Conservation (phyloP, 805 yeast species). For the Starmera dryadoides region DNA sequence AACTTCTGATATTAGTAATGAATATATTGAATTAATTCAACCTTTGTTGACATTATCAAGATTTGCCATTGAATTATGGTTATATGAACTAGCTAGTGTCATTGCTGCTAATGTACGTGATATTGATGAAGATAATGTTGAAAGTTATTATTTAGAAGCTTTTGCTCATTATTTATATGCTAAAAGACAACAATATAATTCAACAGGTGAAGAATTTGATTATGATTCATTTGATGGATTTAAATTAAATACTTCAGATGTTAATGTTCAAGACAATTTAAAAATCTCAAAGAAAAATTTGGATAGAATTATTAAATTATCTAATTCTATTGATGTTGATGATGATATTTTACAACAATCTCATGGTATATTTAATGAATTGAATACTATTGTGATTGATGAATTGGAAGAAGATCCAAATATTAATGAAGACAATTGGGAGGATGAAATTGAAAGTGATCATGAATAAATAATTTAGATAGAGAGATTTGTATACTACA, state of each 20-base stretch:
- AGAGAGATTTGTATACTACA: too few relatives aligned
- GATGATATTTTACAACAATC: slow-evolving; percentile 54
- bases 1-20: slow-evolving; percentile 32
- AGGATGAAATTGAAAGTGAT: slow-evolving; percentile 39
- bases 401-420: slow-evolving; percentile 42
- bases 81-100: slow-evolving; percentile 58
- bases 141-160: slow-evolving; percentile 77
- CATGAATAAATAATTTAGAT: slow-evolving; percentile 15
- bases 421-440: slow-evolving; percentile 38
- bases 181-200: slow-evolving; percentile 23
- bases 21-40: slow-evolving; percentile 61
- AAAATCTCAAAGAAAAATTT: slow-evolving; percentile 5
- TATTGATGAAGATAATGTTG: slow-evolving; percentile 79
- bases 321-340: slow-evolving; percentile 34
- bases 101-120: slow-evolving; percentile 63
- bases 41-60: slow-evolving; percentile 68
- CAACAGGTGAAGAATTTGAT: slow-evolving; percentile 7
- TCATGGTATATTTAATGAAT: slow-evolving; percentile 36
- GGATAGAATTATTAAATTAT: not conserved
- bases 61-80: slow-evolving; percentile 70
- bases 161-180: slow-evolving; percentile 54
- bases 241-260: slow-evolving; percentile 3
- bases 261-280: slow-evolving; percentile 10
- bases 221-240: slow-evolving; percentile 19
- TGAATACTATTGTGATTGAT: slow-evolving; percentile 65